Evolutionary conservation across 148 eudicot species (phyloP).

Genomic region (Silene latifolia): DNA sequence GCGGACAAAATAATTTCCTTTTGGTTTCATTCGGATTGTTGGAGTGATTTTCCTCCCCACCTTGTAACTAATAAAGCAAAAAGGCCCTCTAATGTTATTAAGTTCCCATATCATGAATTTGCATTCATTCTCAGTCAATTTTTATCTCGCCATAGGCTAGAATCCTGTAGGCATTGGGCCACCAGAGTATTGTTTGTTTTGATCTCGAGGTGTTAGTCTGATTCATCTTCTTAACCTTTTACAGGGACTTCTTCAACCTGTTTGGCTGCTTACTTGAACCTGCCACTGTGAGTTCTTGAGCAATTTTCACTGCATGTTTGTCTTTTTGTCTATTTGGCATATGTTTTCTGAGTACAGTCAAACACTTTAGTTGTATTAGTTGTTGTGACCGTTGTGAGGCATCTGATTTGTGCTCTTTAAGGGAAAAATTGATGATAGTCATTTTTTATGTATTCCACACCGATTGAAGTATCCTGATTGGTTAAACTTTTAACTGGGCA

Average conservation of each 20-base stretch:
- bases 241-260: conserved; percentile 66
- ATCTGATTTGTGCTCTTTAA: not conserved
- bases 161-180: too few species aligned
- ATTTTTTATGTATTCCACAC: not conserved
- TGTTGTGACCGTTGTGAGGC: not conserved
- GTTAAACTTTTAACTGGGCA: not conserved
- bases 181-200: too few species aligned
- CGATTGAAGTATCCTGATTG: too few species aligned
- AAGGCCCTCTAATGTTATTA: too few species aligned
- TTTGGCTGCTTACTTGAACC: conserved; percentile 84
- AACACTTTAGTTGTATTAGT: not conserved
- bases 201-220: not conserved
- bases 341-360: not conserved
- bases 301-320: not conserved
- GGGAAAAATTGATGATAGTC: not conserved
- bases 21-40: not conserved
- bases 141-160: too few species aligned
- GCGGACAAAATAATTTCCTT: not conserved
- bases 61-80: not conserved
- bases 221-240: conserved; percentile 1
- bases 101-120: too few species aligned
- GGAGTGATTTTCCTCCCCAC: not conserved
- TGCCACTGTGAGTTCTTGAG: conserved; percentile 58
- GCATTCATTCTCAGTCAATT: too few species aligned
- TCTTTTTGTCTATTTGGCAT: not conserved